These are phyloP conservation scores for Xylaria bambusicola DNA, from an alignment of 495 filamentous ascomycete genomes.

Conservation along the genomic window DNA sequence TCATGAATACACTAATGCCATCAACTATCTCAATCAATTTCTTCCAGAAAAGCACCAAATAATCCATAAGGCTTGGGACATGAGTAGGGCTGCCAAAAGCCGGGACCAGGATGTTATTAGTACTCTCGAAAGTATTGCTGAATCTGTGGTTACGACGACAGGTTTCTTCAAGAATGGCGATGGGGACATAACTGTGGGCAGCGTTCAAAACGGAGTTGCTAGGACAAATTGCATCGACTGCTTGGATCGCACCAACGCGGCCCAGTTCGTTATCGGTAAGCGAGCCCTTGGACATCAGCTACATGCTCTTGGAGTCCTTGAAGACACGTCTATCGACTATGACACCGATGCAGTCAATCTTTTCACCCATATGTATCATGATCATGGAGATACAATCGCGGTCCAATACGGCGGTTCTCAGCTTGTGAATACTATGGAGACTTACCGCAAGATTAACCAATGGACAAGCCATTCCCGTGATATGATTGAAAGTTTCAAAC, in stretches of 20 bases:
- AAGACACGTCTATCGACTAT: conserved; percentile 77
- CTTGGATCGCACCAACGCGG: conserved; percentile 93
- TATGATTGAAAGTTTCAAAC: conserved; percentile 99
- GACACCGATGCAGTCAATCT: conserved; percentile 94
- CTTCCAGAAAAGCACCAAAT: conserved; percentile 82
- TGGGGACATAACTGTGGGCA: conserved; percentile 59
- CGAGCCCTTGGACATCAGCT: conserved; percentile 88
- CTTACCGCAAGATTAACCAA: conserved; percentile 97
- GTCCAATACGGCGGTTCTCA: conserved; percentile 98
- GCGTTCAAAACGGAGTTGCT: conserved; percentile 88
- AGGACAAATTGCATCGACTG: conserved; percentile 98
- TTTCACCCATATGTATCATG: conserved; percentile 96
- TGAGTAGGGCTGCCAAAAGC: conserved; percentile 92
- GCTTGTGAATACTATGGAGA: conserved; percentile 98
- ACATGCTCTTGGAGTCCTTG: conserved; percentile 86
- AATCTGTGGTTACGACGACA: conserved; percentile 78
- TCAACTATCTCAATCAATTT: conserved; percentile 93
- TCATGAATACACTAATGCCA: conserved; percentile 82
- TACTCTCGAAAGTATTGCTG: conserved; percentile 84
- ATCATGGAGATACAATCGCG: conserved; percentile 95
- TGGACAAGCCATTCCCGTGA: conserved; percentile 97
- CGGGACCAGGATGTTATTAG: conserved; percentile 96
- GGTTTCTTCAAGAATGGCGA: conserved; percentile 95
- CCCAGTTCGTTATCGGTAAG: conserved; percentile 98
- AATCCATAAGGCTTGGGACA: conserved; percentile 93